Evolutionary conservation across 2,329 filamentous ascomycete genomes (phyloP).

Genomic region (Ophiostoma ulmi): DNA sequence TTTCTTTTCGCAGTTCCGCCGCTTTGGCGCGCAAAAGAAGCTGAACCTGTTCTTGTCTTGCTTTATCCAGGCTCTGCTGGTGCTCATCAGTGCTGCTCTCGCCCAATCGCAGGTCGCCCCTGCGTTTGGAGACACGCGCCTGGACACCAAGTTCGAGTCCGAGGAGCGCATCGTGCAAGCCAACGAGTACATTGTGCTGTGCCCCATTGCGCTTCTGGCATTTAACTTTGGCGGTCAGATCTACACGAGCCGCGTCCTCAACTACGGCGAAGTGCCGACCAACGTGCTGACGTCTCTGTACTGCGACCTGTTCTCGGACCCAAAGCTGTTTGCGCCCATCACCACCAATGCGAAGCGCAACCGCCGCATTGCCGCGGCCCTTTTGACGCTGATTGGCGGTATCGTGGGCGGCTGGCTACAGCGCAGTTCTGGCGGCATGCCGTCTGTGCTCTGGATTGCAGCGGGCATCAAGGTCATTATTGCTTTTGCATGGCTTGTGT

Average conservation of each 20-base stretch:
- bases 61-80: constrained; percentile 46
- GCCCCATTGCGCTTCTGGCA: constrained; percentile 44
- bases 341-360: constrained; percentile 48
- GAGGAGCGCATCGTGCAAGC: constrained; percentile 39
- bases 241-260: constrained; percentile 47
- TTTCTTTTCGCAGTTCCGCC: constrained; percentile 65
- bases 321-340: constrained; percentile 41
- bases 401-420: constrained; percentile 46
- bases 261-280: constrained; percentile 51
- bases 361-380: constrained; percentile 45
- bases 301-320: constrained; percentile 51
- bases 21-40: constrained; percentile 45
- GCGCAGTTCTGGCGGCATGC: constrained; percentile 45
- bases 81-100: constrained; percentile 49
- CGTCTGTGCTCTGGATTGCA: constrained; percentile 50
- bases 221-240: constrained; percentile 54
- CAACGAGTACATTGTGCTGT: constrained; percentile 37
- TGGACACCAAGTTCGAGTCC: constrained; percentile 31
- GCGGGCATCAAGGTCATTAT: constrained; percentile 52
- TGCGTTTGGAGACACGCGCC: constrained; percentile 34
- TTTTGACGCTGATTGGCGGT: constrained; percentile 47
- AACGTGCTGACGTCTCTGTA: constrained; percentile 52
- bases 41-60: constrained; percentile 63
- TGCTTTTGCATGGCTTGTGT: constrained; percentile 55
- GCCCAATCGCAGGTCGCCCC: constrained; percentile 45